Evolutionary conservation across 2,329 filamentous ascomycete genomes (phyloP).

Genomic region (Aureobasidium namibiae): DNA sequence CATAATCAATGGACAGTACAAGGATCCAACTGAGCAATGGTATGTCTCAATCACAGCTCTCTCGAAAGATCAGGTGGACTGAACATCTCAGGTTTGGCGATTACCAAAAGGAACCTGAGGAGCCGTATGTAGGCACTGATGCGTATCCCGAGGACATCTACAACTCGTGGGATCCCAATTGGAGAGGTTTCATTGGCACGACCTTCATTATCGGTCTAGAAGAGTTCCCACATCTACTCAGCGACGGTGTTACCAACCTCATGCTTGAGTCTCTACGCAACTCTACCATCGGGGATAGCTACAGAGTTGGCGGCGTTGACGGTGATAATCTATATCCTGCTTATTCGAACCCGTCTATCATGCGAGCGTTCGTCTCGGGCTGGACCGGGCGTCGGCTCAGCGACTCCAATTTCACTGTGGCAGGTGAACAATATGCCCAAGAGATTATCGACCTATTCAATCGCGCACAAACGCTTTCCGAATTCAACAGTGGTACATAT

Average conservation of each 20-base stretch:
- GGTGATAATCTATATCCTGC: conserved; percentile 55
- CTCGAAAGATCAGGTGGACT: background rate
- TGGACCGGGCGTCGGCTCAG: conserved; percentile 49
- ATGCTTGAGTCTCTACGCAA: conserved; percentile 49
- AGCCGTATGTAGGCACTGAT: conserved; percentile 47
- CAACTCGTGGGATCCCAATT: conserved; percentile 55
- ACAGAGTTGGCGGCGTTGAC: conserved; percentile 52
- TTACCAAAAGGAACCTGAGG: conserved; percentile 48
- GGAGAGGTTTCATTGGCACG: conserved; percentile 55
- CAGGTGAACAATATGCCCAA: conserved; percentile 49
- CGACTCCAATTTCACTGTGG: conserved; percentile 50
- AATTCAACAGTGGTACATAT: conserved; percentile 57
- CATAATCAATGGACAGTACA: conserved; percentile 46
- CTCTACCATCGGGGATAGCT: conserved; percentile 50
- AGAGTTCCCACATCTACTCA: conserved; percentile 46
- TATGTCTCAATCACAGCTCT: conserved; percentile 29
- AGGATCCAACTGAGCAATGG: conserved; percentile 47
- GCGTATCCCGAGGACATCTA: conserved; percentile 46
- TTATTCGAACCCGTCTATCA: conserved; percentile 53
- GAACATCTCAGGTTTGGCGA: conserved; percentile 33
- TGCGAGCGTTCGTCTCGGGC: conserved; percentile 53
- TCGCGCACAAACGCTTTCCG: conserved; percentile 48
- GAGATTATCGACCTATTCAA: conserved; percentile 51
- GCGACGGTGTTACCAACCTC: conserved; percentile 29
- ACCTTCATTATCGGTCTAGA: conserved; percentile 51